Percentiles rank a stretch among this genome's conserved stretches.
These are phyloP conservation scores for Cenococcum geophilum DNA, from an alignment of 495 filamentous ascomycete genomes.

Conservation along the genomic window DNA sequence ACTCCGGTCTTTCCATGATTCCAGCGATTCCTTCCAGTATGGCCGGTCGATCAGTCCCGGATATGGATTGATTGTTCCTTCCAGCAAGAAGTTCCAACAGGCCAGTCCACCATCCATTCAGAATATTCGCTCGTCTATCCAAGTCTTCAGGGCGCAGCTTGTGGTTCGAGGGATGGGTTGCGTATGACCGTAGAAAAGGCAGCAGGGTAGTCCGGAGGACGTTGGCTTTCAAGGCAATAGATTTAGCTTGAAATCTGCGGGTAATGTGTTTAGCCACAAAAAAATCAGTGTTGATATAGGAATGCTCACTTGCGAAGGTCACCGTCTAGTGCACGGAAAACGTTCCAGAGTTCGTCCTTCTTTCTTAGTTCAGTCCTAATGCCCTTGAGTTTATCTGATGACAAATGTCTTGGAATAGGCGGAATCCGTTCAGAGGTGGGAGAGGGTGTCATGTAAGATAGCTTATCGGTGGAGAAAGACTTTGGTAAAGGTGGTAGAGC, in stretches of 20 bases:
- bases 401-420: slow-evolving; percentile 46
- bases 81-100: slow-evolving; percentile 81
- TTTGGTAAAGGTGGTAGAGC: slow-evolving; percentile 50
- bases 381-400: slow-evolving; percentile 38
- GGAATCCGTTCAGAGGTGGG: slow-evolving; percentile 45
- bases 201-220: slow-evolving; percentile 72
- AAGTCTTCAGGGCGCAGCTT: slow-evolving; percentile 73
- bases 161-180: slow-evolving; percentile 62
- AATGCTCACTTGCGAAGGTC: slow-evolving; percentile 66
- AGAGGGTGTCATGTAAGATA: slow-evolving; percentile 41
- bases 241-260: slow-evolving; percentile 64
- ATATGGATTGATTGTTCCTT: slow-evolving; percentile 62
- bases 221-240: slow-evolving; percentile 69
- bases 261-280: background rate
- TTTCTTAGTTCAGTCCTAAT: slow-evolving; percentile 43
- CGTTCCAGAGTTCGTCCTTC: slow-evolving; percentile 84
- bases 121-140: slow-evolving; percentile 71
- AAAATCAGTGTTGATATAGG: slow-evolving; percentile 1
- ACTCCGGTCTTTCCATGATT: slow-evolving; percentile 91
- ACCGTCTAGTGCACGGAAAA: slow-evolving; percentile 72
- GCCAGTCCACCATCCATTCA: slow-evolving; percentile 95
- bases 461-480: slow-evolving; percentile 55
- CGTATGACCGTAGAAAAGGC: slow-evolving; percentile 74
- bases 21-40: slow-evolving; percentile 75
- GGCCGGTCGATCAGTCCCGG: slow-evolving; percentile 71